These are phyloP conservation scores for Lentinula guzmanii DNA, from an alignment of 768 basidiomycete species.

Conservation along the genomic window DNA sequence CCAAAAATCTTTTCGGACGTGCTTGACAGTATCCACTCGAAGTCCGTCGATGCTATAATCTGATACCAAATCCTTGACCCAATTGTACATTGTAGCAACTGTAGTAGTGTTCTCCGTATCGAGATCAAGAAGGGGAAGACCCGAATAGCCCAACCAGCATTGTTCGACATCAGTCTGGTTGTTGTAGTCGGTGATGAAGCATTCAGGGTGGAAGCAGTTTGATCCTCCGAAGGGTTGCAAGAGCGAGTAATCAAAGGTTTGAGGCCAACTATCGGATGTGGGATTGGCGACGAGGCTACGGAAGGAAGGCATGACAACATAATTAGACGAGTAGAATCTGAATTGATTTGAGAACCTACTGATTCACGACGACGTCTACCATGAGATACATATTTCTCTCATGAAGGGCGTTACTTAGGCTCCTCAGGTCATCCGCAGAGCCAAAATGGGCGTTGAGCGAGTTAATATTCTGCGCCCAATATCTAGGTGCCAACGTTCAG, in stretches of 20 bases:
- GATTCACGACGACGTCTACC: slow-evolving; percentile 75
- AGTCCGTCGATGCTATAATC: slow-evolving; percentile 63
- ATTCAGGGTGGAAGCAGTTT: slow-evolving; percentile 54
- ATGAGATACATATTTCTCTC: slow-evolving; percentile 57
- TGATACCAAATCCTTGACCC: slow-evolving; percentile 53
- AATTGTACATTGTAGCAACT: slow-evolving; percentile 44
- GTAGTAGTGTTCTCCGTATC: slow-evolving; percentile 64
- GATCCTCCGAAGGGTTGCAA: slow-evolving; percentile 20
- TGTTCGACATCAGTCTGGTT: slow-evolving; percentile 53
- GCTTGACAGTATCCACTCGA: slow-evolving; percentile 59
- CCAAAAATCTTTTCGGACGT: slow-evolving; percentile 66
- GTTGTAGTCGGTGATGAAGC: slow-evolving; percentile 55
- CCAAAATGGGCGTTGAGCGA: slow-evolving; percentile 69
- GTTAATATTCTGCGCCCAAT: slow-evolving; percentile 48
- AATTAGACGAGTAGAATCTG: neutral
- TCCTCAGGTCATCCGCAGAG: slow-evolving; percentile 64
- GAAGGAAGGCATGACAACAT: neutral
- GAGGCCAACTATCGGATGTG: slow-evolving; percentile 10
- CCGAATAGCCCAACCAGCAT: slow-evolving; percentile 71
- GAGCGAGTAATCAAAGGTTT: slow-evolving; percentile 21
- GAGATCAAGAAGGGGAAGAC: slow-evolving; percentile 59
- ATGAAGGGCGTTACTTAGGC: slow-evolving; percentile 61
- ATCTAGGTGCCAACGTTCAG: slow-evolving; percentile 14
- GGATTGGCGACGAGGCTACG: slow-evolving; percentile 15
- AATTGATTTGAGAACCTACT: slow-evolving; percentile 33